Conservation (phyloP, 148 eudicot genomes). For the Amaranthus hypochondriacus region DNA sequence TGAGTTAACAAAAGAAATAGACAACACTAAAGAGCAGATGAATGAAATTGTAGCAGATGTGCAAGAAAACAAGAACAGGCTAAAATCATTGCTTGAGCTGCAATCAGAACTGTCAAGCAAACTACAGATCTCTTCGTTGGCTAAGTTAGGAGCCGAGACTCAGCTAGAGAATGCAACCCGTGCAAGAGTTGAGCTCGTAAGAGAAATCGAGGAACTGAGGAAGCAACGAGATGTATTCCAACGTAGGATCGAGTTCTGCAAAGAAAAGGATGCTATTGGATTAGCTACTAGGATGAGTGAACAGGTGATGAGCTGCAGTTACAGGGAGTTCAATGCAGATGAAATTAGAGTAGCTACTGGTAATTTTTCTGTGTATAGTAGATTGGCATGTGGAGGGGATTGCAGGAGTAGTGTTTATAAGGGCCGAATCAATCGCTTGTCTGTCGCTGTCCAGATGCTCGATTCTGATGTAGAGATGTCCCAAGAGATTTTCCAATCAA, state of each 20-base stretch:
- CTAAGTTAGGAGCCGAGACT: conserved; percentile 39
- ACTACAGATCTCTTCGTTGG: conserved; percentile 39
- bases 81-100: conserved; percentile 49
- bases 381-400: conserved; percentile 44
- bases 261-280: conserved; percentile 69
- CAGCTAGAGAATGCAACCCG: conserved; percentile 43
- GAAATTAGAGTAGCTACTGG: conserved; percentile 65
- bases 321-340: conserved; percentile 46
- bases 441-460: conserved; percentile 51
- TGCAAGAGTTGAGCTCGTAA: conserved; percentile 40
- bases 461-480: conserved; percentile 27
- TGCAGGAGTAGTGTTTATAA: conserved; percentile 43
- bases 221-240: conserved; percentile 57
- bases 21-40: conserved; percentile 44
- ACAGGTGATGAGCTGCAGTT: conserved; percentile 31
- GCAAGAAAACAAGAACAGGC: conserved; percentile 51
- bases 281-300: conserved; percentile 34
- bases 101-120: conserved; percentile 59
- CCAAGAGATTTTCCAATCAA: conserved; percentile 38
- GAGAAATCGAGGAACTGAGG: conserved; percentile 64
- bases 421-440: conserved; percentile 45
- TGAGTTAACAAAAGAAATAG: conserved; percentile 45
- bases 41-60: conserved; percentile 43
- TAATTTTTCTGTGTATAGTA: conserved; percentile 40
- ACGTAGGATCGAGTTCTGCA: conserved; percentile 68